phyloP scores from a whole-genome alignment of 768 basidiomycete genomes.

The Coprinopsis cinerea region DNA sequence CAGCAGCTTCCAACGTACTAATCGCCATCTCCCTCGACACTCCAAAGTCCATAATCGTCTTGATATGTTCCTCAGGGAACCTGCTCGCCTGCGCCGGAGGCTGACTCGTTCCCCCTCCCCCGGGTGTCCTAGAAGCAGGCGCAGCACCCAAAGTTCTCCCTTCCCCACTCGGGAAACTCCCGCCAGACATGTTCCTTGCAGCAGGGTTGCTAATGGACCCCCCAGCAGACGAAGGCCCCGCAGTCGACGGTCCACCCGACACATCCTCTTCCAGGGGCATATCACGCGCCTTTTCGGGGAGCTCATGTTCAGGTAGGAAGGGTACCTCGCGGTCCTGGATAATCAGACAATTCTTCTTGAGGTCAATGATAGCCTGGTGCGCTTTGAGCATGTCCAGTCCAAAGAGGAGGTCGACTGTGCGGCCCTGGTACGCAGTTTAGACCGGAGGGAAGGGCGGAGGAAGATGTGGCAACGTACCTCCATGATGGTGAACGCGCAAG shows the following conservation, averaged over 20 bases:
- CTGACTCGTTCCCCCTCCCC: conserved; percentile 15
- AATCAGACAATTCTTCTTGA: conserved; percentile 82
- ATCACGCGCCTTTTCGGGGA: conserved; percentile 73
- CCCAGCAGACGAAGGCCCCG: conserved; percentile 10
- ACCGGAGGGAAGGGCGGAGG: background rate
- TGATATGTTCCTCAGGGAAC: conserved; percentile 58
- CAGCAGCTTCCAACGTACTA: conserved; percentile 66
- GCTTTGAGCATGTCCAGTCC: conserved; percentile 99
- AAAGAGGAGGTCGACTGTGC: conserved; percentile 90
- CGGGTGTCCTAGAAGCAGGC: conserved; percentile 20
- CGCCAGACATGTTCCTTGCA: conserved; percentile 12
- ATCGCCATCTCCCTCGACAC: conserved; percentile 74
- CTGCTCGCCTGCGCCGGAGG: conserved; percentile 17
- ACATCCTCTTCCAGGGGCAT: conserved; percentile 15
- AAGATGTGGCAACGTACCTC: conserved; percentile 49
- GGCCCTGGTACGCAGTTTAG: conserved; percentile 47
- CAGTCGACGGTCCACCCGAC: conserved; percentile 16
- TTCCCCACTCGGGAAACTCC: conserved; percentile 54
- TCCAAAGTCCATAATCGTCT: conserved; percentile 70
- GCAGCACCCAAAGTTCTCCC: conserved; percentile 55
- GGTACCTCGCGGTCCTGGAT: conserved; percentile 86
- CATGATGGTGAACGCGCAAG: conserved; percentile 93
- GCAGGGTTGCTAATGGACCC: background rate
- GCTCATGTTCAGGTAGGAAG: conserved; percentile 92
- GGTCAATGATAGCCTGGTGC: conserved; percentile 93